phyloP scores from a whole-genome alignment of 2,329 filamentous ascomycete species.

The Trichoderma atrobrunneum region DNA sequence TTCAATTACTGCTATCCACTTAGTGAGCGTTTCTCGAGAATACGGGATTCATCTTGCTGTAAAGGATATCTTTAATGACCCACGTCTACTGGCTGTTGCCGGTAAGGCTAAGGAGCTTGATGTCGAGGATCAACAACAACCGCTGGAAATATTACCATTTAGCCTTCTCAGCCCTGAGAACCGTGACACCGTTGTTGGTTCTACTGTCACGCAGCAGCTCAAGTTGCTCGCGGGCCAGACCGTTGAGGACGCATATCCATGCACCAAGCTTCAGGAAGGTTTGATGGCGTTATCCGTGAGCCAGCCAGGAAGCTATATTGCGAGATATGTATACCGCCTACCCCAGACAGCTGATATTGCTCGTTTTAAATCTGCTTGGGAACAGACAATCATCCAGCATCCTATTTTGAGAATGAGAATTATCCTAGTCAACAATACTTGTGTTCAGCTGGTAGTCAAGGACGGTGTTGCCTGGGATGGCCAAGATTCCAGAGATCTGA shows the following conservation, averaged over 20 bases:
- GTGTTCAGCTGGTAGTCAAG: slow-evolving; percentile 18
- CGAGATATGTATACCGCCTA: slow-evolving; percentile 28
- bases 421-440: slow-evolving; percentile 1
- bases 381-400: background rate
- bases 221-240: background rate
- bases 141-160: background rate
- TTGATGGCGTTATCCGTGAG: slow-evolving; percentile 36
- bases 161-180: background rate
- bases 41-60: slow-evolving; percentile 15
- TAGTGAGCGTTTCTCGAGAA: slow-evolving; percentile 11
- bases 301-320: slow-evolving; percentile 35
- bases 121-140: background rate
- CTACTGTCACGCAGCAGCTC: background rate
- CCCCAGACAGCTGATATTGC: slow-evolving; percentile 23
- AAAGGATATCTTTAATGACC: slow-evolving; percentile 12
- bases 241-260: slow-evolving; percentile 38
- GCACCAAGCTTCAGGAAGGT: slow-evolving; percentile 39
- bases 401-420: slow-evolving; percentile 21
- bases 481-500: background rate
- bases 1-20: slow-evolving; percentile 28
- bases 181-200: background rate
- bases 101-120: background rate
- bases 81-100: slow-evolving; percentile 9
- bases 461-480: background rate
- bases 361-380: slow-evolving; percentile 32